phyloP scores from a whole-genome alignment of 2,329 filamentous ascomycete genomes.

The Penicillium fuscoglaucum region DNA sequence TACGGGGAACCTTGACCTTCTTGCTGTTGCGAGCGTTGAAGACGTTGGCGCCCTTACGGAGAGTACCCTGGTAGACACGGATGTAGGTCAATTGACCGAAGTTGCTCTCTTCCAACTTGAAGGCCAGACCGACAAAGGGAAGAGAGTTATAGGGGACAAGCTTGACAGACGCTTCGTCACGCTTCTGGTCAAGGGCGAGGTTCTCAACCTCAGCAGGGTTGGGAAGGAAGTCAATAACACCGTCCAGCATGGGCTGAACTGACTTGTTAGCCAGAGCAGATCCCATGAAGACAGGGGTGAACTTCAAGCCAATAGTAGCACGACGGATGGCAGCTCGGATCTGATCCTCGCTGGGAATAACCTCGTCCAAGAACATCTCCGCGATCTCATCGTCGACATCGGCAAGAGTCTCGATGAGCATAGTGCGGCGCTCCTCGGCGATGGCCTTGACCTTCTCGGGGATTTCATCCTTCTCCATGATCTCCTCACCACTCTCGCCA shows the following conservation, averaged over 20 bases:
- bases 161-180: constrained; percentile 76
- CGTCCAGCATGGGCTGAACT: constrained; percentile 94
- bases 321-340: constrained; percentile 91
- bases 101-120: constrained; percentile 98
- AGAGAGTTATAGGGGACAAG: constrained; percentile 90
- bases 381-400: constrained; percentile 98
- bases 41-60: constrained; percentile 85
- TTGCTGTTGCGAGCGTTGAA: constrained; percentile 94
- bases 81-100: constrained; percentile 98
- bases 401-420: constrained; percentile 89
- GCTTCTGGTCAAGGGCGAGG: constrained; percentile 78
- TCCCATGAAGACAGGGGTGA: constrained; percentile 94
- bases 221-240: constrained; percentile 91
- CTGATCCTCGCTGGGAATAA: constrained; percentile 73
- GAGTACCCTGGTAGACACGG: constrained; percentile 90
- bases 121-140: constrained; percentile 92
- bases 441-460: constrained; percentile 76
- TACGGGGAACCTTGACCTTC: constrained; percentile 94
- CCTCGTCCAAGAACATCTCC: constrained; percentile 88
- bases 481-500: constrained; percentile 73
- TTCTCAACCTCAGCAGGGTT: constrained; percentile 90
- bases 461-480: constrained; percentile 76
- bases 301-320: constrained; percentile 84
- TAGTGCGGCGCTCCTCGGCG: constrained; percentile 76
- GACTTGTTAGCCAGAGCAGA: constrained; percentile 92